These are phyloP conservation scores for Cyphellophora europaea DNA, from an alignment of 2,329 filamentous ascomycete genomes.

Conservation along the genomic window DNA sequence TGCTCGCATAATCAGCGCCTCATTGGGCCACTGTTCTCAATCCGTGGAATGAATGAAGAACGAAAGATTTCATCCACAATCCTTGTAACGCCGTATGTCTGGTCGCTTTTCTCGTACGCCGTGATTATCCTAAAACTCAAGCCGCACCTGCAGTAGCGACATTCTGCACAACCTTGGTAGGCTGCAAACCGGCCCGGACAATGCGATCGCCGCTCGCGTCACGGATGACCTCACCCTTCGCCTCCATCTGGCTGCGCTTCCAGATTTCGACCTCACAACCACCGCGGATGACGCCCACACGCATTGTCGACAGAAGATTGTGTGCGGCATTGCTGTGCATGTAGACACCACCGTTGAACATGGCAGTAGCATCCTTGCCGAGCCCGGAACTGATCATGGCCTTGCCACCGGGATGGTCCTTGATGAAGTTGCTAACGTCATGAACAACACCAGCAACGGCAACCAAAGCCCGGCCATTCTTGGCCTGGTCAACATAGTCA, in stretches of 20 bases:
- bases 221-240: conserved; percentile 71
- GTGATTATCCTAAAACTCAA: too few species aligned
- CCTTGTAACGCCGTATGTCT: too few species aligned
- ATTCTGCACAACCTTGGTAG: conserved; percentile 73
- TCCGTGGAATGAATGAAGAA: too few species aligned
- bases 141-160: conserved; percentile 77
- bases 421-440: conserved; percentile 75
- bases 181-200: conserved; percentile 74
- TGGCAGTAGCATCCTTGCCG: conserved; percentile 79
- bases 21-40: too few species aligned
- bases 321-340: conserved; percentile 83
- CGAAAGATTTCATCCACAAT: too few species aligned
- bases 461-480: conserved; percentile 67
- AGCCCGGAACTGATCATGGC: conserved; percentile 73
- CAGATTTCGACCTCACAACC: conserved; percentile 88
- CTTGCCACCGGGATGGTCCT: conserved; percentile 83
- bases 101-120: too few species aligned
- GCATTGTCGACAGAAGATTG: conserved; percentile 81
- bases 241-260: conserved; percentile 65
- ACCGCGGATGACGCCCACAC: conserved; percentile 75
- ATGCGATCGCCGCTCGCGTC: conserved; percentile 75
- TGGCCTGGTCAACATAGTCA: conserved; percentile 68
- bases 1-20: too few species aligned
- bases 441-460: conserved; percentile 78
- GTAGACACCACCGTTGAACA: conserved; percentile 89